These are phyloP conservation scores for Durusdinium trenchii DNA, from an alignment of 73 alveolate genomes.

Conservation along the genomic window DNA sequence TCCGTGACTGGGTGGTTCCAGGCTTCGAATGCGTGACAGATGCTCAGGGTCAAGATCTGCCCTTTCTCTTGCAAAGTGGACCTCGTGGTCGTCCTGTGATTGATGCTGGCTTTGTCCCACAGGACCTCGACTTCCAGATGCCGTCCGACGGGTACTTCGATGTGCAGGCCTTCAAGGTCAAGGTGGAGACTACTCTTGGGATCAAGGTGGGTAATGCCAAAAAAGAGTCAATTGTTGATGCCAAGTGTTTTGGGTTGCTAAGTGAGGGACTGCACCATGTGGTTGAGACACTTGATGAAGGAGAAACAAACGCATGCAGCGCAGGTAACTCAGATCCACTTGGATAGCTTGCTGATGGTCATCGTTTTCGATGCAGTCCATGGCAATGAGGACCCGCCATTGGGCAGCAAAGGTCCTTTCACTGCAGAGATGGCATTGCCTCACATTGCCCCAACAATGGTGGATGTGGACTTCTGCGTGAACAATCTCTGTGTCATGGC, in stretches of 20 bases:
- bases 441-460: background rate
- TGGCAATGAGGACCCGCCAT: background rate
- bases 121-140: background rate
- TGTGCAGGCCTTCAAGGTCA: background rate
- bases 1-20: background rate
- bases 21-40: background rate
- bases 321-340: background rate
- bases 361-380: background rate
- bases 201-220: too few relatives aligned
- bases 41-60: background rate
- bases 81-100: background rate
- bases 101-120: background rate
- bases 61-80: background rate
- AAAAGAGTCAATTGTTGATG: too few relatives aligned
- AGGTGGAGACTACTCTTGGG: background rate
- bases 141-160: background rate
- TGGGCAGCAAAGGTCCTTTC: slow-evolving; percentile 9
- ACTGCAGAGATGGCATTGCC: background rate
- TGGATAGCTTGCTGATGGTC: background rate
- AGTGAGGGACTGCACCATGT: too few relatives aligned
- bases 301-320: too few relatives aligned
- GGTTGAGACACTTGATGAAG: too few relatives aligned
- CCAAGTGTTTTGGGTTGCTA: too few relatives aligned
- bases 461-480: slow-evolving; percentile 12
- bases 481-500: background rate